Conservation (phyloP, 331 rosid species). For the Telfairia occidentalis region DNA sequence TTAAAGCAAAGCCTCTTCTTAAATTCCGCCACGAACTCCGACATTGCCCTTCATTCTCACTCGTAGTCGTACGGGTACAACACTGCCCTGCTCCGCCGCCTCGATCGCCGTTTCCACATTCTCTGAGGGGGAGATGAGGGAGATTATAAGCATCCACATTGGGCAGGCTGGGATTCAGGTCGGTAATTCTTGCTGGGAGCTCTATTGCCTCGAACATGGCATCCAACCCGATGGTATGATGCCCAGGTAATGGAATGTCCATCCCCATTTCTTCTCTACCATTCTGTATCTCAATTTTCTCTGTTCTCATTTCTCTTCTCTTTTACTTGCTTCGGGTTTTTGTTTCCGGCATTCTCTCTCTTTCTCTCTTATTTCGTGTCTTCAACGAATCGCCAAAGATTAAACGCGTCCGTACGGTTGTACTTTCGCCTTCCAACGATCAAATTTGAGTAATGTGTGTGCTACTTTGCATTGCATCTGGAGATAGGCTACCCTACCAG, state of each 20-base stretch:
- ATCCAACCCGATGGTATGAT: slow-evolving; percentile 85
- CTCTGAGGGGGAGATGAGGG: slow-evolving; percentile 37
- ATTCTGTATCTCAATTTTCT: no score
- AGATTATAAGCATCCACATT: slow-evolving; percentile 89
- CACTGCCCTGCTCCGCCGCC: background rate
- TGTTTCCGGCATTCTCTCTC: background rate
- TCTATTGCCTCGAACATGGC: slow-evolving; percentile 96
- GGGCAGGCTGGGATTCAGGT: slow-evolving; percentile 99
- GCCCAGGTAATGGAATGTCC: slow-evolving; percentile 44
- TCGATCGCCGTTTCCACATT: background rate
- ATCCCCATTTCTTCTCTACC: no score
- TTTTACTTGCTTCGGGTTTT: background rate
- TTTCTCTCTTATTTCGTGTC: background rate
- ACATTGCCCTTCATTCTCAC: background rate
- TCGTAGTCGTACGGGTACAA: no score
- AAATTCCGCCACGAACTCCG: background rate
- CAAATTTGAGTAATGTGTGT: background rate
- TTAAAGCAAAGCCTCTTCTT: background rate
- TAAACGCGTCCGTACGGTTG: background rate
- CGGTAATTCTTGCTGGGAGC: slow-evolving; percentile 98
- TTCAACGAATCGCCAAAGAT: background rate
- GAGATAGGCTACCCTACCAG: background rate
- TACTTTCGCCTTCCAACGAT: background rate
- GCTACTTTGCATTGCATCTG: background rate
- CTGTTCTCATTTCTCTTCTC: background rate